These are phyloP conservation scores for Penicillium antarcticum DNA, from an alignment of 495 filamentous ascomycete genomes.

Conservation along the genomic window DNA sequence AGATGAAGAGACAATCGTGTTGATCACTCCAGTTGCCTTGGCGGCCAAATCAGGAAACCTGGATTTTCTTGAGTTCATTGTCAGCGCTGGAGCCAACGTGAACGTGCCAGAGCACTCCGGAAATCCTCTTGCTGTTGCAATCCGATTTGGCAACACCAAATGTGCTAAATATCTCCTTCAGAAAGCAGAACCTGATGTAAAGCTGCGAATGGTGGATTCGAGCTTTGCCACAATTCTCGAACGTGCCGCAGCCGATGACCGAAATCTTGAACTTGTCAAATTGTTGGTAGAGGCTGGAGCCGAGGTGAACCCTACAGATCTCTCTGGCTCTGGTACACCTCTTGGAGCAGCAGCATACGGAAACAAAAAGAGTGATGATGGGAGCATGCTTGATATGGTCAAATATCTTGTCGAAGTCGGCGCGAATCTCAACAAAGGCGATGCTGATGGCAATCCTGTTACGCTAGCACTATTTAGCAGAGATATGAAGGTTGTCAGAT, in stretches of 20 bases:
- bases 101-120: background rate
- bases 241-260: background rate
- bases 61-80: background rate
- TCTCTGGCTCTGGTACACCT: background rate
- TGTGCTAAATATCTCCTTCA: background rate
- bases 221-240: background rate
- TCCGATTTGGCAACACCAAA: background rate
- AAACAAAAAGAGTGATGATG: background rate
- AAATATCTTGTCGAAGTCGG: too few relatives aligned
- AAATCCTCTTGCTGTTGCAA: background rate
- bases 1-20: background rate
- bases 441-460: too few relatives aligned
- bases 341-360: constrained; percentile 6
- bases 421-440: too few relatives aligned
- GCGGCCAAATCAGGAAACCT: background rate
- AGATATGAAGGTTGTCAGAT: too few relatives aligned
- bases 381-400: background rate
- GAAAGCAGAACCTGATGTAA: background rate
- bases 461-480: too few relatives aligned
- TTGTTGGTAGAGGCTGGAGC: constrained; percentile 24
- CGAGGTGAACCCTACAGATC: constrained; percentile 14
- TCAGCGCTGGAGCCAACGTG: background rate
- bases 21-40: background rate
- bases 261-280: constrained; percentile 16
- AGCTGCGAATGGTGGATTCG: background rate